Base-by-base conservation (phyloP, 257 asterid species). In the Avicennia marina region DNA sequence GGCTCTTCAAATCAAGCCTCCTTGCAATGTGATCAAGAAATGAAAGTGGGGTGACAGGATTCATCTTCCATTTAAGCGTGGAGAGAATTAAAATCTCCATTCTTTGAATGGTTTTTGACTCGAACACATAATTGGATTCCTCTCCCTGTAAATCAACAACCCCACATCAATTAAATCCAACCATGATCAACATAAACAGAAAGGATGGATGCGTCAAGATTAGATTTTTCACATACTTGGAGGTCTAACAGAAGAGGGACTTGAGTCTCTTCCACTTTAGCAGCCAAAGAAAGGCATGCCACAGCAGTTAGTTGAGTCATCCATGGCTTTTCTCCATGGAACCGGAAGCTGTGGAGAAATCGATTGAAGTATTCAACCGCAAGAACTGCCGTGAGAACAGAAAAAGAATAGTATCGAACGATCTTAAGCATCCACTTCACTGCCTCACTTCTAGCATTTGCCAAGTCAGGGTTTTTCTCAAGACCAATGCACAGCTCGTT, bases 81-180 rank as follows among this genome's bases (percentile, higher is more conserved):
- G 87, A 78, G 7, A 84, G 76, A 16, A 81, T 59, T 31, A 84
- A 56, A 16, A 84, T 53, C 87, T 84, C 94, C 94, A 81, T 84
- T 67, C 81, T 81, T 53, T 76, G 87, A 53, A 84, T 73, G 29
- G 87, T 74, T 38, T 79, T 79, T 8, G 94, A 53, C 36, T 84
- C 85, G 24, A 84, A 84, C 38, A 79, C 73, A 39, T 74, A 81
- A 62, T 64, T 63, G 0, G 78, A 56, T 44, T 69, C 79, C 69
- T 72, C 86, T 67, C 76, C 87, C 94, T 84, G 67, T 1, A 24
- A 12, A 47, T 11, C 17, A 27, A 3, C 43, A 60, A 54, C 1
- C 32, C 17, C 27, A 33, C 15, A 39, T 48, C n/a, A 40, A 17
- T 43, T 12, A 31, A 40, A 62, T 45, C 44, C 11, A 41, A 1